A percentile compares a stretch with the other conserved stretches of the same genome.
These are phyloP conservation scores for Tylopilus intermedius DNA, from an alignment of 768 basidiomycete species.

Conservation along the genomic window DNA sequence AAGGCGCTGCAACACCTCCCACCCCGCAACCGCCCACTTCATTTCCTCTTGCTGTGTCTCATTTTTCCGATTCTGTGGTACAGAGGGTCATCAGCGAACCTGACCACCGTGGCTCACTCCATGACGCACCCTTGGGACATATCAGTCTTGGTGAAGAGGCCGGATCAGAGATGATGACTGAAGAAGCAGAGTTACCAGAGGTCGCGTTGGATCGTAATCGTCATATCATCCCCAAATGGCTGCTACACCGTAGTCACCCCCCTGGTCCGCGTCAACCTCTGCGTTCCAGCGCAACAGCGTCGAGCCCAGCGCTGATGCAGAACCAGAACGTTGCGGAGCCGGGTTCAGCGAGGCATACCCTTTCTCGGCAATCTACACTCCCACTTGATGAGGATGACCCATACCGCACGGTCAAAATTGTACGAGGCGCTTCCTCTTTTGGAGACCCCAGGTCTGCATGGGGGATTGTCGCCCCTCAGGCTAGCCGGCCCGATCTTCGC, in stretches of 20 bases:
- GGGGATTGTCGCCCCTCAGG: slow-evolving; percentile 10
- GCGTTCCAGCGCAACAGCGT: slow-evolving; percentile 51
- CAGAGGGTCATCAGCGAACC: slow-evolving; percentile 28
- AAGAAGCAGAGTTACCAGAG: slow-evolving; percentile 87
- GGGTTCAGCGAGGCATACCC: slow-evolving; percentile 35
- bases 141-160: slow-evolving; percentile 21
- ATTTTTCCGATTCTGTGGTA: slow-evolving; percentile 25
- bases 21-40: slow-evolving; percentile 12
- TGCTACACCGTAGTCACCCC: slow-evolving; percentile 52
- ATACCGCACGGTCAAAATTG: slow-evolving; percentile 39
- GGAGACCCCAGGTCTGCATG: slow-evolving; percentile 21
- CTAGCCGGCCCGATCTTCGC: slow-evolving; percentile 31
- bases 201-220: slow-evolving; percentile 87
- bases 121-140: not conserved
- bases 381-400: slow-evolving; percentile 38
- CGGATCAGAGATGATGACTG: slow-evolving; percentile 42
- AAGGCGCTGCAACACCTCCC: slow-evolving; percentile 28
- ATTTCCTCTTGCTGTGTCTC: slow-evolving; percentile 17
- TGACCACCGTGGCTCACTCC: not conserved
- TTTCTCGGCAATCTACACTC: slow-evolving; percentile 37
- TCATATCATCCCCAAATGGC: slow-evolving; percentile 96
- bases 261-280: slow-evolving; percentile 39
- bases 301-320: slow-evolving; percentile 62
- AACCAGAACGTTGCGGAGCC: slow-evolving; percentile 22
- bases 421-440: slow-evolving; percentile 25